phyloP scores from a whole-genome alignment of 2,329 filamentous ascomycete species.

The Sporothrix globosa region DNA sequence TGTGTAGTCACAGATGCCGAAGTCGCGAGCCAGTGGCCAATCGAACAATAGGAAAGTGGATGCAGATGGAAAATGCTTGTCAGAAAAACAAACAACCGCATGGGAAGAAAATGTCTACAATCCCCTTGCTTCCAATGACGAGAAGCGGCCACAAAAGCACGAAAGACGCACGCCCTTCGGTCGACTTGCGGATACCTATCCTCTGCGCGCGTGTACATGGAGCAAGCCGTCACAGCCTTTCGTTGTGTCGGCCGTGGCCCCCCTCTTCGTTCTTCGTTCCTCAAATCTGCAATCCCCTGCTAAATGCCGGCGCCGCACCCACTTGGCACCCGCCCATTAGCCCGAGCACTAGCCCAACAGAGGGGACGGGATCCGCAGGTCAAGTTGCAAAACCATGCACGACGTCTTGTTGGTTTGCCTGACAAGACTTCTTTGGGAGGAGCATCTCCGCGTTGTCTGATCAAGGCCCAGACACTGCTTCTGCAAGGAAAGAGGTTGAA shows the following conservation, averaged over 20 bases:
- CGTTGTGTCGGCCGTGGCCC: too few relatives aligned
- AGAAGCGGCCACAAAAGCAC: neutral
- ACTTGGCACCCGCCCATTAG: slow-evolving; percentile 18
- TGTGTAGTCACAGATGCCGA: slow-evolving; percentile 4
- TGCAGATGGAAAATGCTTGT: neutral
- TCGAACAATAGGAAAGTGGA: neutral
- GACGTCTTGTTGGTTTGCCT: too few relatives aligned
- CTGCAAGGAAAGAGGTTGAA: neutral
- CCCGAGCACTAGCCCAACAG: slow-evolving; percentile 9
- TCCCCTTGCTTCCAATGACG: neutral
- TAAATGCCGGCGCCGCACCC: slow-evolving; percentile 24
- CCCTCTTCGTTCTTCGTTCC: neutral
- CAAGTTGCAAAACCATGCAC: too few relatives aligned
- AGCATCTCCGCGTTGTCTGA: too few relatives aligned
- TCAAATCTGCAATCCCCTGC: slow-evolving; percentile 18
- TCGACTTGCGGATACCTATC: slow-evolving; percentile 11
- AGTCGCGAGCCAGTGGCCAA: slow-evolving; percentile 17
- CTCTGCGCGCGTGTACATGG: neutral
- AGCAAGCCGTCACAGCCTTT: too few relatives aligned
- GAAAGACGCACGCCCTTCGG: neutral
- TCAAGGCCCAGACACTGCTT: too few relatives aligned
- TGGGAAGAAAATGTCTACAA: neutral
- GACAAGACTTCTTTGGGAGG: too few relatives aligned
- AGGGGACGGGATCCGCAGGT: slow-evolving; percentile 5
- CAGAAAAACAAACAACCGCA: neutral